Base-by-base conservation (phyloP, 345 rosid genomes). In the Pugionium cornutum region DNA sequence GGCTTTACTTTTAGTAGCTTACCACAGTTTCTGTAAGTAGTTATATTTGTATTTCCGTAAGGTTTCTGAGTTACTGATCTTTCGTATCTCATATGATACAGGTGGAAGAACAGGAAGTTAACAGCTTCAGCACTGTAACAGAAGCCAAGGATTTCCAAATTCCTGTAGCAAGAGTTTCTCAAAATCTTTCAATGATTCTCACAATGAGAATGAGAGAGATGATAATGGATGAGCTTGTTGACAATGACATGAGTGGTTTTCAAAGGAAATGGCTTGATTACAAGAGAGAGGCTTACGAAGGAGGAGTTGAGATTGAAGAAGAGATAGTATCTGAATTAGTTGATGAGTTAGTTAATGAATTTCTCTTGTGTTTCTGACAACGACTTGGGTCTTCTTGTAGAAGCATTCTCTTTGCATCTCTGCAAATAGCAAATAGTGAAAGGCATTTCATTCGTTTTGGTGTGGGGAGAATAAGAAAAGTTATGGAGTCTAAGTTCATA, bases 141-240 rank as follows among this genome's bases (percentile, higher is more conserved):
- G 75, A 68, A 75, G 40, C 34, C 2, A 11, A 50, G 50, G 84
- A 85, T 70, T 68, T 76, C 43, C 77, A 74, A 50, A 53, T 51
- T 62, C 52, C 25, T 11, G 49, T 62, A 67, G 66, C 34, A 72
- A 58, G 26, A 80, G 77, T 66, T 75, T 68, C 77, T 74, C 79
- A 9, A 73, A 60, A 57, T 42, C 64, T 42, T 65, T 30, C 33
- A 64, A 57, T 9, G 62, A 45, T 31, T 67, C 74, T 33, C 49
- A 25, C 46, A 47, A 29, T 18, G 79, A 76, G 49, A 67, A 81
- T 75, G 77, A 84, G 87, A 53, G 89, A 79, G 50, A 36, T 78
- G 79, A 75, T 79, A 84, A 83, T 84, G 68, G 97, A 94, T 76
- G 95, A 88, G 47, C 90, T 94, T 42, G 88, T 86, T 39, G 86